phyloP scores from a whole-genome alignment of 2,329 filamentous ascomycete species.

The Cordyceps fumosorosea region DNA sequence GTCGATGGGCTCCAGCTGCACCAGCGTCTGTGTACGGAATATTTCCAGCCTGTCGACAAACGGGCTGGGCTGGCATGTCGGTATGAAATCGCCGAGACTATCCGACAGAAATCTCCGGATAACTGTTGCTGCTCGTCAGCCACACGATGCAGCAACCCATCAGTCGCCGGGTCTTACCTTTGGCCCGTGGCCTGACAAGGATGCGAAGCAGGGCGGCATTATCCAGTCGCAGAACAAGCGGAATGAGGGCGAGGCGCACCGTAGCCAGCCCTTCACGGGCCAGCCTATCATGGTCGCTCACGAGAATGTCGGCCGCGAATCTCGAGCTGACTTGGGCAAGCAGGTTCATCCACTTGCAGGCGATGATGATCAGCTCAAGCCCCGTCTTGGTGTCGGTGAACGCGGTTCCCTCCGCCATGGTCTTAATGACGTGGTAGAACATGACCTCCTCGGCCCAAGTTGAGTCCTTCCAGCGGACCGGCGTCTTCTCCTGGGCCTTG shows the following conservation, averaged over 20 bases:
- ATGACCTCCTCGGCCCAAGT: slow-evolving; percentile 77
- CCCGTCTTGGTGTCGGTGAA: slow-evolving; percentile 43
- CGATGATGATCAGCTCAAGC: slow-evolving; percentile 41
- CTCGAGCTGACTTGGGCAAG: slow-evolving; percentile 46
- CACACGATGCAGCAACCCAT: not conserved
- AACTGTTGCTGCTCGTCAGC: slow-evolving; percentile 25
- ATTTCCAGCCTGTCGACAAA: slow-evolving; percentile 48
- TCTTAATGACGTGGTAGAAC: slow-evolving; percentile 87
- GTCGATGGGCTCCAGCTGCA: slow-evolving; percentile 46
- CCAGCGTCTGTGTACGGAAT: slow-evolving; percentile 51
- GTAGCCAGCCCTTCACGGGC: slow-evolving; percentile 52
- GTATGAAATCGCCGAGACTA: slow-evolving; percentile 47
- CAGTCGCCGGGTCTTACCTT: slow-evolving; percentile 34
- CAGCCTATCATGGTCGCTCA: slow-evolving; percentile 36
- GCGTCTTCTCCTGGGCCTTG: slow-evolving; percentile 15
- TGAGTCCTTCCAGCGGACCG: slow-evolving; percentile 47
- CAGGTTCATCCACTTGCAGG: slow-evolving; percentile 53
- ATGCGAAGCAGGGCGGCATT: slow-evolving; percentile 48
- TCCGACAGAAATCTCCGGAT: slow-evolving; percentile 43
- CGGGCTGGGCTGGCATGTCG: slow-evolving; percentile 49
- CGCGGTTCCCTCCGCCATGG: slow-evolving; percentile 55
- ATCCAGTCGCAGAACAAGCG: slow-evolving; percentile 57
- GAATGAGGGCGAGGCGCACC: slow-evolving; percentile 56
- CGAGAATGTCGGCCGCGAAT: slow-evolving; percentile 43
- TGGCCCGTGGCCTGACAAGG: slow-evolving; percentile 45